phyloP scores from a whole-genome alignment of 495 filamentous ascomycete genomes.

The Xylaria intraflava region DNA sequence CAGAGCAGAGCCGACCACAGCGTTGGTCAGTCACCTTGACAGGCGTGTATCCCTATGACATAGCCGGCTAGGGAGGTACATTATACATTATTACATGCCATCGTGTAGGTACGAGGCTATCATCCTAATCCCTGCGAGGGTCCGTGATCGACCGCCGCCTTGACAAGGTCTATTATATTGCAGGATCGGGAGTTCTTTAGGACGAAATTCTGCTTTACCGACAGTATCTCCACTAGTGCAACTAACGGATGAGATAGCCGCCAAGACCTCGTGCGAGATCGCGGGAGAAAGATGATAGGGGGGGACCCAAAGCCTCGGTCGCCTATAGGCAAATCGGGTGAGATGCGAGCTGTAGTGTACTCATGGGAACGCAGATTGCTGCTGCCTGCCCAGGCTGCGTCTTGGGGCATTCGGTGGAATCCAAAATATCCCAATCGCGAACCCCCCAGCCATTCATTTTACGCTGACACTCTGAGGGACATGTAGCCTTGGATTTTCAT shows the following conservation, averaged over 20 bases:
- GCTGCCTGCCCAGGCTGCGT: too few species aligned
- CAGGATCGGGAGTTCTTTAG: slow-evolving; percentile 1
- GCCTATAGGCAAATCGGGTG: too few species aligned
- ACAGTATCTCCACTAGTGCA: neutral
- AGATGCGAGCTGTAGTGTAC: too few species aligned
- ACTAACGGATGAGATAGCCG: neutral
- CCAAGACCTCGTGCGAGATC: neutral
- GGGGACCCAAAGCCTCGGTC: neutral
- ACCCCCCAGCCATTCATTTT: too few species aligned
- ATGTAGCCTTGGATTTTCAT: too few species aligned
- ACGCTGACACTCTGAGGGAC: too few species aligned
- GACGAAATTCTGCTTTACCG: slow-evolving; percentile 3
- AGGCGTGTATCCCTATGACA: too few species aligned
- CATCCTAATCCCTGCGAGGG: slow-evolving; percentile 5
- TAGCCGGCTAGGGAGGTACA: too few species aligned
- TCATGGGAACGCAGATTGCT: too few species aligned
- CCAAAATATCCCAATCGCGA: too few species aligned
- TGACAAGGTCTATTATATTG: slow-evolving; percentile 6
- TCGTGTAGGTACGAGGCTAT: neutral
- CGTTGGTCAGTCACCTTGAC: neutral
- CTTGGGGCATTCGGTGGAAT: too few species aligned
- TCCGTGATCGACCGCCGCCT: slow-evolving; percentile 9
- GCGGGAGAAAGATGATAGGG: neutral
- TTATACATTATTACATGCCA: neutral
- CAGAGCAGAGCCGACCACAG: neutral